phyloP scores from a whole-genome alignment of 495 filamentous ascomycete species.

The Penicillium steckii region DNA sequence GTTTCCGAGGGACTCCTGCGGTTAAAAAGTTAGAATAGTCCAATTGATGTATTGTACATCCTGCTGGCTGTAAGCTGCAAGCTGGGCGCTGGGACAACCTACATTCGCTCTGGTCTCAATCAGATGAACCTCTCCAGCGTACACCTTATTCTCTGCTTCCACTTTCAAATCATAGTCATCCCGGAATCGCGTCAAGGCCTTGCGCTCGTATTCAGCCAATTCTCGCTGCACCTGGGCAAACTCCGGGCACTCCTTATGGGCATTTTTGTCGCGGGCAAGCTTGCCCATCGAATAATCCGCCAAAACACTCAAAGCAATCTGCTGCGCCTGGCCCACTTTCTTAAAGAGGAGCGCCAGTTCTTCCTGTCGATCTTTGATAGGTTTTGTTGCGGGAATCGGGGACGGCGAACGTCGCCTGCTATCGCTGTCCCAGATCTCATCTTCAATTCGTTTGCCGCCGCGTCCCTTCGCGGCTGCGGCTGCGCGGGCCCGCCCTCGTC shows the following conservation, averaged over 20 bases:
- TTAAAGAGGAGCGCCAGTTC: conserved; percentile 44
- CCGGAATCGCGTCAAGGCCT: conserved; percentile 19
- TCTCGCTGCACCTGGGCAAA: conserved; percentile 31
- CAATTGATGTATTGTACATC: too few species aligned
- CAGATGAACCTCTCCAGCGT: conserved; percentile 25
- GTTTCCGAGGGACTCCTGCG: conserved; percentile 24
- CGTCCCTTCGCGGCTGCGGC: conserved; percentile 6
- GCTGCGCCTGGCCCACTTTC: conserved; percentile 40
- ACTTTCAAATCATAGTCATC: conserved; percentile 31
- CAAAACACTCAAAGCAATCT: conserved; percentile 36
- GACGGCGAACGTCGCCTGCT: conserved; percentile 35
- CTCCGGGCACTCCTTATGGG: conserved; percentile 43
- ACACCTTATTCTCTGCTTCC: conserved; percentile 25
- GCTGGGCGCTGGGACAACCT: conserved; percentile 8
- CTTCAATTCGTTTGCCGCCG: conserved; percentile 29
- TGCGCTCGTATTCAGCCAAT: conserved; percentile 17
- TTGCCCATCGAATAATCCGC: conserved; percentile 39
- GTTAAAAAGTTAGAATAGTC: conserved; percentile 3
- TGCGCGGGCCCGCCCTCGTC: conserved; percentile 23
- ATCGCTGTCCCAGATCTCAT: conserved; percentile 32
- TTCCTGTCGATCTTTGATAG: conserved; percentile 40
- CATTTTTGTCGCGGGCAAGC: conserved; percentile 40
- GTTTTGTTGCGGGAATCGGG: conserved; percentile 34
- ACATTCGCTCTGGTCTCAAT: conserved; percentile 31
- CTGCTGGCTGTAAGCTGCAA: too few species aligned